phyloP scores from a whole-genome alignment of 805 yeast genomes.

The Candida broadrunensis region DNA sequence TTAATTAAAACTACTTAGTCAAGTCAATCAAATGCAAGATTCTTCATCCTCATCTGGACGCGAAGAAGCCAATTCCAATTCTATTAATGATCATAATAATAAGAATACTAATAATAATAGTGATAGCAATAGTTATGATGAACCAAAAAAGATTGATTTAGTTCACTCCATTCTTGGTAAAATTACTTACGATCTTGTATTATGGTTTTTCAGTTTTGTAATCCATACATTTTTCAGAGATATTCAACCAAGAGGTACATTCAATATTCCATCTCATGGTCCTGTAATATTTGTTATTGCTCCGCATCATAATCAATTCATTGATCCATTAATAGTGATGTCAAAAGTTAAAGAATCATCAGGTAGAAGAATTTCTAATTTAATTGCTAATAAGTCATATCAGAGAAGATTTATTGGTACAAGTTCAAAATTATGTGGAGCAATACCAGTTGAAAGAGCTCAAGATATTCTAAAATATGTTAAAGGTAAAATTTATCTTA shows the following conservation, averaged over 20 bases:
- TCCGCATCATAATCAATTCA: slow-evolving; percentile 43
- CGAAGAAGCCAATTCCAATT: too few species aligned
- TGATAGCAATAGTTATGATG: too few species aligned
- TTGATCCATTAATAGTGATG: slow-evolving; percentile 39
- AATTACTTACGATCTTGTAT: slow-evolving; percentile 23
- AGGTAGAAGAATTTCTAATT: slow-evolving; percentile 30
- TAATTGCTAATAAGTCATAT: slow-evolving; percentile 37
- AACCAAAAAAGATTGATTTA: too few species aligned
- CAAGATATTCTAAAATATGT: slow-evolving; percentile 33
- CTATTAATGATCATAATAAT: too few species aligned
- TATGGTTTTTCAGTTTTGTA: slow-evolving; percentile 31
- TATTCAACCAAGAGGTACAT: slow-evolving; percentile 34
- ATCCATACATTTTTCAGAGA: slow-evolving; percentile 42
- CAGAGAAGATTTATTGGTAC: slow-evolving; percentile 29
- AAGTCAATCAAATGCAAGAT: too few species aligned
- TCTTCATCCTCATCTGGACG: too few species aligned
- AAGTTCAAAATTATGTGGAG: slow-evolving; percentile 27
- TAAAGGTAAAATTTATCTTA: slow-evolving; percentile 25
- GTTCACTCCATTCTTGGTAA: neutral
- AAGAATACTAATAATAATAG: too few species aligned
- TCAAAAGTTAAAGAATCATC: slow-evolving; percentile 28
- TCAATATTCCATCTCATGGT: slow-evolving; percentile 35
- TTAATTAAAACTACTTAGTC: too few species aligned
- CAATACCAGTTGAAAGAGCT: slow-evolving; percentile 42
- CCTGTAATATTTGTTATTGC: slow-evolving; percentile 40